Evolutionary conservation across 2,329 filamentous ascomycete species (phyloP).

Genomic region (Epichloe coenophiala): DNA sequence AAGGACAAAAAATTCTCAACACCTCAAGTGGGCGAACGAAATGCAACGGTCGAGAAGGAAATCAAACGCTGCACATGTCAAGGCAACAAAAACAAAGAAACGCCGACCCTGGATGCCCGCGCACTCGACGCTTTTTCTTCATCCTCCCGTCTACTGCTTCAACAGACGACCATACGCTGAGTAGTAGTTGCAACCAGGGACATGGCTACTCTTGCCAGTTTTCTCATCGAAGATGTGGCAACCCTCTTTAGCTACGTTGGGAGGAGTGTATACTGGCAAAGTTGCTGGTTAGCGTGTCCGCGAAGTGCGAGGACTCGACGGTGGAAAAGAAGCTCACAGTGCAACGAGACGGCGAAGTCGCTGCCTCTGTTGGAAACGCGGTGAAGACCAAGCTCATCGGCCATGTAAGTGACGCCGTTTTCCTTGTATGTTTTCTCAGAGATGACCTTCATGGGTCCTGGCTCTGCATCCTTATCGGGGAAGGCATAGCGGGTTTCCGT

Average conservation of each 20-base stretch:
- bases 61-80: slow-evolving; percentile 4
- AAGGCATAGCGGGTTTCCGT: slow-evolving; percentile 73
- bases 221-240: slow-evolving; percentile 69
- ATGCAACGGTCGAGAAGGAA: background rate
- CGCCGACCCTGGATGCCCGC: background rate
- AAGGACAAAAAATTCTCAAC: background rate
- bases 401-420: slow-evolving; percentile 80
- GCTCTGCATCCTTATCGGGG: slow-evolving; percentile 36
- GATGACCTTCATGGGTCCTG: slow-evolving; percentile 47
- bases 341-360: slow-evolving; percentile 71
- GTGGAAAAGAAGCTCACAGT: slow-evolving; percentile 36
- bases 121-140: background rate
- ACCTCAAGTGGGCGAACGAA: background rate
- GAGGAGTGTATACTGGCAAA: slow-evolving; percentile 62
- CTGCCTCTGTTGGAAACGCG: slow-evolving; percentile 63
- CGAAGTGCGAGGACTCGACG: slow-evolving; percentile 8
- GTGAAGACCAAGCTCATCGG: slow-evolving; percentile 78
- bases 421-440: slow-evolving; percentile 54
- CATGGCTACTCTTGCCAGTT: slow-evolving; percentile 61
- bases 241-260: slow-evolving; percentile 71
- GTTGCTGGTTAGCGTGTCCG: slow-evolving; percentile 17
- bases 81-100: slow-evolving; percentile 1
- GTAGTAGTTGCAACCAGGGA: slow-evolving; percentile 59
- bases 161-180: slow-evolving; percentile 45
- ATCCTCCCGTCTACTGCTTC: slow-evolving; percentile 18